Conservation (phyloP, 805 yeast species). For the Cyberlindnera mycetangii region DNA sequence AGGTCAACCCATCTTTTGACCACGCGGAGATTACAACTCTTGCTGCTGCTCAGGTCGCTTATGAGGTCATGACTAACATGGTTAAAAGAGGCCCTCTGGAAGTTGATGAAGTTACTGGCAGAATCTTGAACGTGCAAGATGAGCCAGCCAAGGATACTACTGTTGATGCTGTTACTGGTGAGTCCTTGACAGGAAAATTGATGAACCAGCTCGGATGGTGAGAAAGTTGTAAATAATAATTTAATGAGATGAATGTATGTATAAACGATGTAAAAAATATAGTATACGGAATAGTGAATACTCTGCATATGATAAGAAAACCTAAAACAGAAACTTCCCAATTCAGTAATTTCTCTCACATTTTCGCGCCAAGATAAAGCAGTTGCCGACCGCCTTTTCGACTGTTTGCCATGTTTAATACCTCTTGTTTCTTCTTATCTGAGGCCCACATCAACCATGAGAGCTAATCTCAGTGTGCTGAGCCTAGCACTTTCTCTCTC, state of each 20-base stretch:
- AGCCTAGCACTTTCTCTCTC: not conserved
- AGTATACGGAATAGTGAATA: too few species aligned
- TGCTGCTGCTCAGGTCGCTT: slow-evolving; percentile 70
- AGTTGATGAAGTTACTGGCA: slow-evolving; percentile 10
- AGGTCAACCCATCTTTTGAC: slow-evolving; percentile 66
- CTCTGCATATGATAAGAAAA: not conserved
- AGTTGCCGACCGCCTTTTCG: not conserved
- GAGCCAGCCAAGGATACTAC: not conserved
- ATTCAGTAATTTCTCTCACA: not conserved
- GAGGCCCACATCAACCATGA: not conserved
- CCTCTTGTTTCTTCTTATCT: not conserved
- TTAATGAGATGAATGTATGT: not conserved
- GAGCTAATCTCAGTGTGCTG: not conserved
- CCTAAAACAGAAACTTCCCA: not conserved
- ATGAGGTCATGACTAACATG: slow-evolving; percentile 71
- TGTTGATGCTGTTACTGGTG: not conserved
- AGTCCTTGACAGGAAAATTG: slow-evolving; percentile 8
- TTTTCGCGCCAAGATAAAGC: not conserved
- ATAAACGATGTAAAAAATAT: not conserved
- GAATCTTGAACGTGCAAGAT: slow-evolving; percentile 6
- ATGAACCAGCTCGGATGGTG: slow-evolving; percentile 15
- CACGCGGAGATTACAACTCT: slow-evolving; percentile 63
- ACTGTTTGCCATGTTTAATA: too few species aligned
- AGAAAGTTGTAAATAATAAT: slow-evolving; percentile 1
- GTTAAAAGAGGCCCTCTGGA: slow-evolving; percentile 52